Conservation (phyloP, 1,284 basidiomycete species). For the Sporisorium graminicola region DNA sequence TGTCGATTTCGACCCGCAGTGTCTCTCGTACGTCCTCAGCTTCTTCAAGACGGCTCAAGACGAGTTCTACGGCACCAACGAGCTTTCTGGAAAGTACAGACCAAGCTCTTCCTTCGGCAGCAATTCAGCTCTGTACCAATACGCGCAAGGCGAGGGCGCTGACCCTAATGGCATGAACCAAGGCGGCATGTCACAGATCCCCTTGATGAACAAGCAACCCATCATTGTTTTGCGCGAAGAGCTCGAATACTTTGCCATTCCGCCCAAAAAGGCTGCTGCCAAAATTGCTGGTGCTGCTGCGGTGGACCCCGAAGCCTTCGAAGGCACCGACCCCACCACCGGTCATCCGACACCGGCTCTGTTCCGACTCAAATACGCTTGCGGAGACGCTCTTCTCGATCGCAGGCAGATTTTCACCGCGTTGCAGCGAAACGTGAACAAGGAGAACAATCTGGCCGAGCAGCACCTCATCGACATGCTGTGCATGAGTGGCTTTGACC, state of each 20-base stretch:
- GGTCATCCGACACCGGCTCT: conserved; percentile 82
- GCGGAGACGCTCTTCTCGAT: conserved; percentile 87
- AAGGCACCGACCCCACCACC: conserved; percentile 73
- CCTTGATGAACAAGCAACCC: conserved; percentile 93
- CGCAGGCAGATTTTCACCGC: conserved; percentile 96
- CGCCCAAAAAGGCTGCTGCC: conserved; percentile 69
- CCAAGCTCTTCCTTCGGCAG: conserved; percentile 69
- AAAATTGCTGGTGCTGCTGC: not conserved
- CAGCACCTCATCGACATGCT: conserved; percentile 99
- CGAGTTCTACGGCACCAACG: conserved; percentile 88
- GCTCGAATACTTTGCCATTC: conserved; percentile 97
- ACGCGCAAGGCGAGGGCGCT: conserved; percentile 65
- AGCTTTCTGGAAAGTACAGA: conserved; percentile 81
- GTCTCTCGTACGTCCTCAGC: conserved; percentile 89
- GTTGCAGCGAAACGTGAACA: conserved; percentile 96
- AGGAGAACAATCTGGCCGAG: conserved; percentile 98
- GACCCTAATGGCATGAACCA: conserved; percentile 67
- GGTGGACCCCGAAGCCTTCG: conserved; percentile 30
- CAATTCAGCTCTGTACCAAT: conserved; percentile 34
- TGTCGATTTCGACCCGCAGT: conserved; percentile 97
- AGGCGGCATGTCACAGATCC: conserved; percentile 71
- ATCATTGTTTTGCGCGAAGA: conserved; percentile 98
- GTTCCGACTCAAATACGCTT: conserved; percentile 58
- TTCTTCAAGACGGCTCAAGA: conserved; percentile 91
- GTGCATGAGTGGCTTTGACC: conserved; percentile 98